Evolutionary conservation across 805 yeast genomes (phyloP), one percentile per base, ranked within the genome.

Genomic region (Candida mattraensis): DNA sequence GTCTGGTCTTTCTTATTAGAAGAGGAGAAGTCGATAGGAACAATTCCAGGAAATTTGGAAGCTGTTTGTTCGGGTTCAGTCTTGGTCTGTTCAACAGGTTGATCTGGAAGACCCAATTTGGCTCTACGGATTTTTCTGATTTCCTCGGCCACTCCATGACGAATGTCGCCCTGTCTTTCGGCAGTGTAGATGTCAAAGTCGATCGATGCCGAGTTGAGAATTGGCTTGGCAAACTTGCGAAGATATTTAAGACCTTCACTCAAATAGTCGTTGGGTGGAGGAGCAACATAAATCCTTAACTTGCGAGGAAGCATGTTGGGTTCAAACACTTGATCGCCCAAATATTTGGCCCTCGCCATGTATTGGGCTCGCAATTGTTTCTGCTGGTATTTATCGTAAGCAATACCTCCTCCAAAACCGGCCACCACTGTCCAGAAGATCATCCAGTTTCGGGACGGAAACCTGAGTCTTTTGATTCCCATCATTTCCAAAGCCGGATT

Each of bases 181-280:
- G 85, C 95, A 11, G 84, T 78, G 51, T 72, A 70, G 8, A 93
- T 60, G 38, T 87, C 93, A 53, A 73, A 88, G 60, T 91, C 97
- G 16, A 89, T 63, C 4, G 95, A 95, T 6, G 87, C 83, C 3
- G 95, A 72, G 47, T 83, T 85, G 47, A 91, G 64, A 3, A 89
- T 70, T 1, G 99, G 99, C 63, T 91, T 91, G 46, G 87, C 72
- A 54, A 76, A 88, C 35, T 80, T 76, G 47, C 87, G 74, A 69
- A 89, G 87, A 35, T 85, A 74, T 42, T 72, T 75, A 60, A 84
- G 54, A 8, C 91, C 78, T 38, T 79, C 82, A 26, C 81, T 93
- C 31, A 91, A 63, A 49, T 78, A 86, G 57, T 91, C 97, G 51
- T 86, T 85, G 14, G 99, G 98, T 7, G 98, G 97, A n/a, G 99